Evolutionary conservation across 768 basidiomycete species (phyloP), one percentile per base, ranked within the genome.

Genomic region (Clathrus columnatus): DNA sequence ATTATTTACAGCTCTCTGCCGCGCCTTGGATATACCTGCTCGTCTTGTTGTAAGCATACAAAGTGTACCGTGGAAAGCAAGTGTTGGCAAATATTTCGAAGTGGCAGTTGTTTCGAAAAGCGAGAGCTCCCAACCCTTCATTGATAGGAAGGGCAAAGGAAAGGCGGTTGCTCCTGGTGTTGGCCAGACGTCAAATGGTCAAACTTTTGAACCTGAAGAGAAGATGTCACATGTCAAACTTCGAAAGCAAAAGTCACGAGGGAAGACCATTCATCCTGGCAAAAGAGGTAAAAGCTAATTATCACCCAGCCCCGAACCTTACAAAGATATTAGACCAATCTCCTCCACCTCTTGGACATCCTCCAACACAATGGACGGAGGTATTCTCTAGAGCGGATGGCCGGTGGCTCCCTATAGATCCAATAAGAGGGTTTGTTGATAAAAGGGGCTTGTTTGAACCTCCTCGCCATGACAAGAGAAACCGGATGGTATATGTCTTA

Each of bases 321-420:
- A n/a, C n/a, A n/a, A n/a, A n/a, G n/a, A n/a, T n/a, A n/a, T n/a
- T n/a, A n/a, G n/a, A n/a, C n/a, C n/a, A n/a, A n/a, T n/a, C n/a
- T n/a, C n/a, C 62, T 24, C 61, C 62, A 5, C 20, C 42, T 14
- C 50, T 72, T 70, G 32, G 75, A 60, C 51, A 83, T 8, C 84
- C 91, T 2, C 94, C 95, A 0, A 85, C 93, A 3, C 91, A 93
- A 68, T 99, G 96, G 96, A 90, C 88, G 0, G 96, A 99, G 69
- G 90, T 96, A 0, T 99, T 93, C 70, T 94, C 91, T 7, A 83
- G 90, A 20, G 83, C 93, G 6, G 92, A 96, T 70, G 81, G 78
- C 14, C 82, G 85, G 30, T 99, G 96, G 96, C 71, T 98, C 14
- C 85, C 93, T 0, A 85, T 98, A 36, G 96, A 99, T 69, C 91